Base-by-base conservation (phyloP, 2,329 filamentous ascomycete genomes). In the Aspergillus arachidicola region DNA sequence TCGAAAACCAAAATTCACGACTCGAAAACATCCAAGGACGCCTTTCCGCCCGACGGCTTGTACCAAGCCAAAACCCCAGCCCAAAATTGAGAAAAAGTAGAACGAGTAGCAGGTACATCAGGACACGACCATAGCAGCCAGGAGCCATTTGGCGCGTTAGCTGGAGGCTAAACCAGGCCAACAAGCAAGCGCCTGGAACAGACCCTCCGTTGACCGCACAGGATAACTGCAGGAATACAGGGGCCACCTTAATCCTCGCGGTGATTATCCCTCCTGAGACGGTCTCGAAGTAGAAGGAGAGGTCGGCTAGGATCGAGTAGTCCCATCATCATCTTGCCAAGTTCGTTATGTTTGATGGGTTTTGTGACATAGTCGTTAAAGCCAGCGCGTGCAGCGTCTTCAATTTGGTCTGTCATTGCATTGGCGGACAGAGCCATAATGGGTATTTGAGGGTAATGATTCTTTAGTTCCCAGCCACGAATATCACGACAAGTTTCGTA, bases 321-420 rank as follows among this genome's bases (percentile, higher is more conserved):
- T 34, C 74, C 79, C 77, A 83, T 82, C 79, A 83, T 81, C 80
- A 82, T 81, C 63, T 78, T 80, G 30, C 81, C 81, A 21, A 83
- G 67, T 69, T 81, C 79, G 63, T 82, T 82, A 66, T 82, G 81
- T 63, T 81, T 81, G 65, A 83, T 82, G 30, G 81, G 81, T 64
- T 83, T 83, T 41, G 81, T 83, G 59, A 82, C 76, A 66, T 83
- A 83, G 70, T 82, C 79, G 59, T 81, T 82, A 71, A 83, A 83
- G 28, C 81, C 81, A 53, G 80, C 80, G 12, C 74, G 76, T 2
- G 79, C 78, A 21, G 81, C 80, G 59, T 81, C 75, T 61, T 81
- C 79, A 57, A 82, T 80, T 63, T 82, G 80, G 66, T 83, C 81
- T 23, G 78, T 81, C 81, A 83, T 83, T 41, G 81, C 81, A 68